Base-by-base conservation (phyloP, 345 rosid species). In the Turnera subulata region DNA sequence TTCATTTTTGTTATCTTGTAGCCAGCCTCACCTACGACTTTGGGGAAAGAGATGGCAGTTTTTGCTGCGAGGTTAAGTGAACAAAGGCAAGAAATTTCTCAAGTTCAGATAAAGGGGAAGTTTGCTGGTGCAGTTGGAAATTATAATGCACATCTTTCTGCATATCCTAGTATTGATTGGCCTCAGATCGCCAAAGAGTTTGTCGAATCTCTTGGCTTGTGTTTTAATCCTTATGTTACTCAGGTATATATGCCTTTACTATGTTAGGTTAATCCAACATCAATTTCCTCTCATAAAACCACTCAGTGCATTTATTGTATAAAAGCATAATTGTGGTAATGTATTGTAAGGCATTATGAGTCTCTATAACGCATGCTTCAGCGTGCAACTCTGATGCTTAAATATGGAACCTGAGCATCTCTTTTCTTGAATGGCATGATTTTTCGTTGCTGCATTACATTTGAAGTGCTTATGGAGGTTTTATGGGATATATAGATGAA, bases 41-140 rank as follows among this genome's bases (percentile, higher is more conserved):
- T 90, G 67, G 95, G 99, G 39, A 94, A 94, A 79, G 97, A 94
- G 78, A 77, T 94, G 88, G 81, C 96, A n/a, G 81, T 87, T 58
- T 94, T 90, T 65, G 93, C 87, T 51, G 80, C 79, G 55, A 80
- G 97, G 73, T 76, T 94, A 75, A 81, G 90, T 47, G 78, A 82
- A 76, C 95, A 84, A 84, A 80, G 80, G 77, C 74, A 72, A 62
- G 79, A 77, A 62, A 80, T 90, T 73, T 73, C 88, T 51, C 82
- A 80, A 66, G 89, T 80, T 47, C 76, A 82, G 75, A 75, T 94
- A 23, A 84, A 82, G 74, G 99, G 97, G 47, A 93, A 93, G 72
- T 88, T 88, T 79, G 95, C 95, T 38, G 99, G 99, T 71, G 94
- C 97, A 50, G 92, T 90, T 68, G 99, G 99, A 46, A 93, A 89